Evolutionary conservation across 805 yeast species (phyloP).

Genomic region (Saccharomycopsis fodiens): DNA sequence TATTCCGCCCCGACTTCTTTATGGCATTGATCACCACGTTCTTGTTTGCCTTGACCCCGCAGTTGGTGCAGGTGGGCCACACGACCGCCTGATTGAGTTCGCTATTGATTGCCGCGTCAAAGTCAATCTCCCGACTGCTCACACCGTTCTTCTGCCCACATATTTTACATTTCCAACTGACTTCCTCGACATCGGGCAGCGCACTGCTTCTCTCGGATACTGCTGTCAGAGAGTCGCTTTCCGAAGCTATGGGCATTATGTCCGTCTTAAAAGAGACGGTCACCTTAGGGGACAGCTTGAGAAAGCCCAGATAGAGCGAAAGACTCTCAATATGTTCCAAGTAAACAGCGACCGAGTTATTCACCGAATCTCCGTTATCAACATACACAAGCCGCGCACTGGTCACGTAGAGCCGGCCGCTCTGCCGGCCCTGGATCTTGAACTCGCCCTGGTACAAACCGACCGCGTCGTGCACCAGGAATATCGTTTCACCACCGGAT

Average conservation of each 20-base stretch:
- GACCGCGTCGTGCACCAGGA: constrained; percentile 23
- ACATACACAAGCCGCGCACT: constrained; percentile 66
- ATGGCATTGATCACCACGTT: constrained; percentile 31
- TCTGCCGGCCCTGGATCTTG: constrained; percentile 56
- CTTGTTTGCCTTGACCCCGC: constrained; percentile 48
- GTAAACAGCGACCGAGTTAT: constrained; percentile 40
- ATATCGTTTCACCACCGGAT: constrained; percentile 8
- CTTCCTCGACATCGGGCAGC: neutral
- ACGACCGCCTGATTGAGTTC: constrained; percentile 18
- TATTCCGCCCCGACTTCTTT: constrained; percentile 14
- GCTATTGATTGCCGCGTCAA: constrained; percentile 15
- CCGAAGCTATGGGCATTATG: neutral
- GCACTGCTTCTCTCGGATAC: neutral
- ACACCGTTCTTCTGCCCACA: constrained; percentile 64
- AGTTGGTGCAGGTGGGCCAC: constrained; percentile 46
- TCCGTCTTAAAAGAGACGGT: constrained; percentile 32
- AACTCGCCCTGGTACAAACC: constrained; percentile 76
- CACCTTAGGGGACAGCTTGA: constrained; percentile 77
- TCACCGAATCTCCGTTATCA: constrained; percentile 38
- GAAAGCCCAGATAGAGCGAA: constrained; percentile 46
- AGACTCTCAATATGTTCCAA: constrained; percentile 27
- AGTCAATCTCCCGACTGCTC: constrained; percentile 25
- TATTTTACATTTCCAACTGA: constrained; percentile 77
- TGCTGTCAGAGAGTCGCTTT: neutral
- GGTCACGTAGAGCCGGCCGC: constrained; percentile 76